Percentiles rank a stretch among this genome's conserved stretches.
Conservation (phyloP, 257 asterid species). For the Ehretia macrophylla region DNA sequence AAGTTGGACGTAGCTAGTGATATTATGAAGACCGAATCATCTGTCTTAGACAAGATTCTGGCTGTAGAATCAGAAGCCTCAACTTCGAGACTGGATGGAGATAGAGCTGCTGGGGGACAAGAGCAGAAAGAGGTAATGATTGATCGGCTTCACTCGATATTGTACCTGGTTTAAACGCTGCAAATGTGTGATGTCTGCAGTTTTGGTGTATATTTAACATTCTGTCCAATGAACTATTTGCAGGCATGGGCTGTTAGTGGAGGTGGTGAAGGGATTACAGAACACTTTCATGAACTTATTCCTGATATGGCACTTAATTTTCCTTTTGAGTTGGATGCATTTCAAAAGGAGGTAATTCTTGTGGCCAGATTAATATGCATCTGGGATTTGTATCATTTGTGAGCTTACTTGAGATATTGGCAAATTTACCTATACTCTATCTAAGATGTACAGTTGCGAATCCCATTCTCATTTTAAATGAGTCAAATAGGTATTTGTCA, state of each 20-base stretch:
- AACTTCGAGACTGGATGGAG: conserved; percentile 33
- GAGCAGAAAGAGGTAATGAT: conserved; percentile 58
- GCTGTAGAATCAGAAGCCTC: conserved; percentile 46
- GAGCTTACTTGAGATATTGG: background rate
- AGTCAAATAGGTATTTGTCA: no score
- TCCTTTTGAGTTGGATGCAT: conserved; percentile 93
- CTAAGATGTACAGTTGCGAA: background rate
- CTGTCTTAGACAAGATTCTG: conserved; percentile 75
- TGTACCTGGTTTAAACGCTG: background rate
- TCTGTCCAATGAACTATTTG: conserved; percentile 14
- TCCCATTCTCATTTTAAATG: background rate
- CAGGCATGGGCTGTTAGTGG: conserved; percentile 82
- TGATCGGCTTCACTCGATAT: conserved; percentile 8
- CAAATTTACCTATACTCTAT: background rate
- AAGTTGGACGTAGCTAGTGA: conserved; percentile 34
- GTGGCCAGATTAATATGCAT: background rate
- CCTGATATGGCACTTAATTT: conserved; percentile 94
- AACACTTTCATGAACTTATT: conserved; percentile 72
- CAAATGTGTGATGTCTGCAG: background rate
- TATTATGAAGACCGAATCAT: conserved; percentile 33
- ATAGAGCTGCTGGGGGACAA: conserved; percentile 33
- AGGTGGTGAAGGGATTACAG: conserved; percentile 56
- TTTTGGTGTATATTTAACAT: background rate
- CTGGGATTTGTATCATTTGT: background rate
- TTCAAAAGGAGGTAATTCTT: conserved; percentile 83